Evolutionary conservation across 805 yeast species (phyloP), one percentile per base, ranked within the genome.

Genomic region (Candida lessepsii): DNA sequence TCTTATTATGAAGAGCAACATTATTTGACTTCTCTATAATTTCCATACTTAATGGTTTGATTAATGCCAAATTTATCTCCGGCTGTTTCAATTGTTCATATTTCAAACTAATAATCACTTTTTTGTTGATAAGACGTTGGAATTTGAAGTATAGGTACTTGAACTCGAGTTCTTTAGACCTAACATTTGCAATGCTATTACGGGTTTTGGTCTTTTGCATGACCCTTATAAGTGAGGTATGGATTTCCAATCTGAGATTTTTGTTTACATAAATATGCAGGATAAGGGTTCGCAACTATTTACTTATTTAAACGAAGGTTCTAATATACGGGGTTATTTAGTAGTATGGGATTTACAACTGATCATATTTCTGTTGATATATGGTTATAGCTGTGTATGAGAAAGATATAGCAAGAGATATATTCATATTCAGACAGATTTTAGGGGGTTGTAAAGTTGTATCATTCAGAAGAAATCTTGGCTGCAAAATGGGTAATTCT

Each of bases 1-100:
- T 62, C 39, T 62, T 70, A 27, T 52, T 33, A 17, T 49, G 50
- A 39, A 69, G 58, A 30, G 58, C 56, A 10, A 65, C 67, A 37
- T 59, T 51, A 29, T 65, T 57, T 23, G 76, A 67, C 37, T 68
- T 56, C 15, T 71, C 58, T 4, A 73, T 52, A 21, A 71, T 61
- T 37, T 56, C 60, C 17, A 60, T 57, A 5, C 70, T 64, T 23
- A 76, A 53, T 2, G 82, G 82, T 50, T 70, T 67, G 27, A 76
- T 63, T 17, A 76, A 52, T 2, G 73, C 58, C 11, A 73, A 47
- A 37, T 74, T 65, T 13, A 73, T 65, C 52, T 76, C 80, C 2
- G 81, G 80, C 3, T 75, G 57, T 40, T 68, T 67, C 39, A 75
- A 52, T 52, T 75, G 80, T 43, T 76, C 79, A 44, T 73, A 72